Evolutionary conservation across 2,329 filamentous ascomycete genomes (phyloP), one percentile per base, ranked within the genome.

Genomic region (Calonectria crousiana): DNA sequence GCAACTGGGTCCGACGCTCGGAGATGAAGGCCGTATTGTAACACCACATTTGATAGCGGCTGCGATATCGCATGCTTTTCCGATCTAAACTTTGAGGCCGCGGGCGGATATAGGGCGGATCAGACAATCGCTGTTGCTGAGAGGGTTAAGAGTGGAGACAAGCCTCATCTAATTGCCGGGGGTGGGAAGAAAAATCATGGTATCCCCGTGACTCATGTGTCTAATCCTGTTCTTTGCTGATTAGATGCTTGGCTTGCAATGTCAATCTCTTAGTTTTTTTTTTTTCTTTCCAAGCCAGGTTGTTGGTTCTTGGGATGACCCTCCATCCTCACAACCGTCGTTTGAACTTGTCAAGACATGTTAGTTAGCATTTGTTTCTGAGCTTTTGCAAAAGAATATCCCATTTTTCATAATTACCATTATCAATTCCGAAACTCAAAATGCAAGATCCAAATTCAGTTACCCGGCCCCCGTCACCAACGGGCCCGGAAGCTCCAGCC

Each of bases 51-150:
- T 30, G 20, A 18, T 30, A 58, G 26, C 52, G 4, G 28, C 23
- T 68, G 66, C 66, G 66, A 68, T 68, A 58, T 68, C 66, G 66
- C 66, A 68, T 32, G 26, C 34, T 68, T 68, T 68, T 58, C 66
- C 52, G 66, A 68, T 41, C 32, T n/a, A 36, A 67, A 36, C 47
- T 52, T 36, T 32, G 52, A 68, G 6, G 56, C 60, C 41, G 36
- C 26, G 20, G 18, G 13, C 66, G 66, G 66, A 68, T 68, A 68
- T 68, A 68, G 36, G 26, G 51, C 52, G 66, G 66, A 44, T 49
- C 30, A 41, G 49, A 47, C 30, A 41, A 41, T 53, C 51, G 28
- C 26, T 68, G 36, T 28, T 68, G 16, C 13, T 16, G 32, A 23
- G 49, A 30, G 26, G 28, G 26, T 30, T 32, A 38, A 62, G 51